phyloP scores from a whole-genome alignment of 2,329 filamentous ascomycete genomes.

The Arthrobotrys pseudoclavata region DNA sequence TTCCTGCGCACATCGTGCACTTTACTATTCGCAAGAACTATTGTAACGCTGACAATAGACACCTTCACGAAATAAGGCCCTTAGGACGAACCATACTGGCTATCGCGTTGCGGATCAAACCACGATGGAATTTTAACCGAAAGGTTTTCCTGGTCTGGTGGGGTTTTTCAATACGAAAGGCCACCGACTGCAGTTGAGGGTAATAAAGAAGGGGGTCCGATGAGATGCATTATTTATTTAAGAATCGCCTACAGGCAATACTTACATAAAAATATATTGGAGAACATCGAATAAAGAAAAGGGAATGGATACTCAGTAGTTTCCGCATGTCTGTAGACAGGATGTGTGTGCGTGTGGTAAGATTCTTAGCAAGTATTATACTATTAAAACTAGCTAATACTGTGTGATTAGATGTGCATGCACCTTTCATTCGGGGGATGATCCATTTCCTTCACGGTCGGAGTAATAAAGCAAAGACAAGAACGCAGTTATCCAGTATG shows the following conservation, averaged over 20 bases:
- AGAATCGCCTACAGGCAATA: background rate
- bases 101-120: conserved; percentile 47
- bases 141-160: conserved; percentile 39
- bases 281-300: background rate
- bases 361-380: background rate
- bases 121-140: conserved; percentile 42
- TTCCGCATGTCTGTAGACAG: too few relatives aligned
- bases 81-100: conserved; percentile 20
- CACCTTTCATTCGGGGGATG: conserved; percentile 1
- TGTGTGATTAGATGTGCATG: conserved; percentile 25
- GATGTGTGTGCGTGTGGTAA: too few relatives aligned
- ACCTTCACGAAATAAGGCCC: background rate
- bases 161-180: background rate
- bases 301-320: background rate
- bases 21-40: too few relatives aligned
- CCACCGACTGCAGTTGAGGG: background rate
- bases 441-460: too few relatives aligned
- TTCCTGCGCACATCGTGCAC: background rate
- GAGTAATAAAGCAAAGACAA: conserved; percentile 27
- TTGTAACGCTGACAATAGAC: background rate
- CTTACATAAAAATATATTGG: too few relatives aligned
- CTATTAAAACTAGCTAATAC: conserved; percentile 34
- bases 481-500: background rate
- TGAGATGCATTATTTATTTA: background rate
- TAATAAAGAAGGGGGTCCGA: background rate